Evolutionary conservation across 2,329 filamentous ascomycete species (phyloP).

Genomic region (Aspergillus felis): DNA sequence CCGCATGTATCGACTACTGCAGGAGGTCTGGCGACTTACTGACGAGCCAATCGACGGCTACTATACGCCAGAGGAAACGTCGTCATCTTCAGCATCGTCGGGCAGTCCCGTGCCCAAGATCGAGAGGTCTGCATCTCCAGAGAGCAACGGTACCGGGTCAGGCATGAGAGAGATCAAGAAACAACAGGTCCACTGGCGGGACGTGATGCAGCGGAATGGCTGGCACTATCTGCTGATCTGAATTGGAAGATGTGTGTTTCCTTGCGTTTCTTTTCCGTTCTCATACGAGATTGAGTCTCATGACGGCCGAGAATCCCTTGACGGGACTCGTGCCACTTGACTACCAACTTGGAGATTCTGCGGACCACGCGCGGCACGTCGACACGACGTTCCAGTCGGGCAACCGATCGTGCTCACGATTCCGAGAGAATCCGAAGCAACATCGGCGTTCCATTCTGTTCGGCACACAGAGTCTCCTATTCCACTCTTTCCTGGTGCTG

Average conservation of each 20-base stretch:
- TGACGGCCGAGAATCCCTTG: constrained; percentile 13
- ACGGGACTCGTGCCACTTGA: constrained; percentile 19
- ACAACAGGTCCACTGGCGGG: constrained; percentile 85
- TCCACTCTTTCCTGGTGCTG: background rate
- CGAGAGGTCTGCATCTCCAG: constrained; percentile 17
- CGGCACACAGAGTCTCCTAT: background rate
- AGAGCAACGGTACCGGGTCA: constrained; percentile 4
- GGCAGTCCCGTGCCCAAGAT: constrained; percentile 15
- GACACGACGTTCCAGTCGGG: background rate
- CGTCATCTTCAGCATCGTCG: constrained; percentile 5
- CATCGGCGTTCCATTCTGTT: background rate
- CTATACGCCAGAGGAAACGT: constrained; percentile 7
- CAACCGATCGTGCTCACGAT: background rate
- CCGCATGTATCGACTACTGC: constrained; percentile 71
- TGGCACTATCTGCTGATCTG: constrained; percentile 93
- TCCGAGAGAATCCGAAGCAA: background rate
- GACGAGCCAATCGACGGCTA: constrained; percentile 50
- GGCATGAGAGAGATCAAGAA: constrained; percentile 20
- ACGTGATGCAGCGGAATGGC: constrained; percentile 84
- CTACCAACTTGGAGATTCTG: constrained; percentile 10
- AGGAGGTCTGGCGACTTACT: constrained; percentile 75
- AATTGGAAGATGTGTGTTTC: constrained; percentile 13
- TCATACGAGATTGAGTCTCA: constrained; percentile 14
- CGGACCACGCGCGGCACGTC: background rate
- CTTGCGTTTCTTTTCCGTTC: constrained; percentile 1